These are phyloP conservation scores for Fistulina hepatica DNA, from an alignment of 1,284 basidiomycete genomes.

Conservation along the genomic window DNA sequence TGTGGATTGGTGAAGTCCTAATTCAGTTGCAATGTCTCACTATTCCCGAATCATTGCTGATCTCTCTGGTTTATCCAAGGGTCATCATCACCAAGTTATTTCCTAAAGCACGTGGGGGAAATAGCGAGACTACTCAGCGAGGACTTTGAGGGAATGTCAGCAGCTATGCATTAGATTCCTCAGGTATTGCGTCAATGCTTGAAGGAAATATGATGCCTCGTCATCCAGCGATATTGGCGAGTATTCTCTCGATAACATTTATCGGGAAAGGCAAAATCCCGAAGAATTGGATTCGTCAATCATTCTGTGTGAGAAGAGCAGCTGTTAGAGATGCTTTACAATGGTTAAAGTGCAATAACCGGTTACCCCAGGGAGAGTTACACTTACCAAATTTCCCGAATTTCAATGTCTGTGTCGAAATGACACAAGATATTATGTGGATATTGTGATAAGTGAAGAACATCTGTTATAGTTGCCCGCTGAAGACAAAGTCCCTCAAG, in stretches of 20 bases:
- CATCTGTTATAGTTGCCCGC: conserved; percentile 18
- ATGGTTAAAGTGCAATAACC: conserved; percentile 28
- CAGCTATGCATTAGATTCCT: conserved; percentile 19
- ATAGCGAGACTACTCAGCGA: neutral
- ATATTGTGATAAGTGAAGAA: conserved; percentile 20
- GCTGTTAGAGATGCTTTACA: conserved; percentile 17
- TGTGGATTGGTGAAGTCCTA: conserved; percentile 22
- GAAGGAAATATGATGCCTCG: conserved; percentile 25
- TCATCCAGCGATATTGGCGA: conserved; percentile 19
- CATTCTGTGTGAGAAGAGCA: conserved; percentile 19
- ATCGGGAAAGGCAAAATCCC: conserved; percentile 21
- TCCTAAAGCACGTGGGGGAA: conserved; percentile 11
- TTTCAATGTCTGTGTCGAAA: too few species aligned
- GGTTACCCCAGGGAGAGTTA: too few species aligned
- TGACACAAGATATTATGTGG: conserved; percentile 19
- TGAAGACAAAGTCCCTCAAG: conserved; percentile 23
- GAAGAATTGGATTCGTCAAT: conserved; percentile 13
- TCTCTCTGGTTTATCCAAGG: conserved; percentile 20
- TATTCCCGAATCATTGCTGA: conserved; percentile 20
- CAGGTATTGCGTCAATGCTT: conserved; percentile 21
- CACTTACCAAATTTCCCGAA: too few species aligned
- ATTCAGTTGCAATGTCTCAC: conserved; percentile 15
- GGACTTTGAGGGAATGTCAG: conserved; percentile 27
- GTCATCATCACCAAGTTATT: conserved; percentile 23
- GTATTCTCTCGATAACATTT: conserved; percentile 24